A percentile compares a stretch with the other conserved stretches of the same genome.
These are phyloP conservation scores for Lachnellula arida DNA, from an alignment of 2,329 filamentous ascomycete genomes.

Conservation along the genomic window DNA sequence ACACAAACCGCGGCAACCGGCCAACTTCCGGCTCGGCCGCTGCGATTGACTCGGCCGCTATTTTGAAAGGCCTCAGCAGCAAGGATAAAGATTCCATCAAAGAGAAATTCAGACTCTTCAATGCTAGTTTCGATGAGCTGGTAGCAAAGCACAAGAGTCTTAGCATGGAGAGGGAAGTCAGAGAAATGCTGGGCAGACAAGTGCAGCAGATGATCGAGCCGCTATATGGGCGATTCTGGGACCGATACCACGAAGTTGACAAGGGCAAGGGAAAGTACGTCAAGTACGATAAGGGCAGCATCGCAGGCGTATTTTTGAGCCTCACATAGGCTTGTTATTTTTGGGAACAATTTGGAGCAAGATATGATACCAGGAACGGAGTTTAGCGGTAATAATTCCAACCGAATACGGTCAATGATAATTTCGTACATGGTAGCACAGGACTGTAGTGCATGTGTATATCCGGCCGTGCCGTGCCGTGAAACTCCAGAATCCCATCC, in stretches of 20 bases:
- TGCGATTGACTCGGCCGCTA: slow-evolving; percentile 67
- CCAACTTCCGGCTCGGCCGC: slow-evolving; percentile 66
- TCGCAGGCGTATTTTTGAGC: slow-evolving; percentile 55
- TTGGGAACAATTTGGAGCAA: slow-evolving; percentile 13
- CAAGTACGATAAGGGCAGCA: slow-evolving; percentile 86
- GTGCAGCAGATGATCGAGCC: slow-evolving; percentile 91
- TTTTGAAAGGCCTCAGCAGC: slow-evolving; percentile 76
- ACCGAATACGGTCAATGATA: neutral
- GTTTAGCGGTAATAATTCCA: neutral
- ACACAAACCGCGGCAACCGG: slow-evolving; percentile 69
- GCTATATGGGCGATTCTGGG: slow-evolving; percentile 92
- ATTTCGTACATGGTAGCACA: neutral
- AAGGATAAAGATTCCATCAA: slow-evolving; percentile 98
- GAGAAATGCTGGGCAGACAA: slow-evolving; percentile 72
- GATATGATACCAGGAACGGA: slow-evolving; percentile 8
- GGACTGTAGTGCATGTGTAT: neutral
- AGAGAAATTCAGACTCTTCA: slow-evolving; percentile 91
- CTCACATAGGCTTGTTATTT: slow-evolving; percentile 6
- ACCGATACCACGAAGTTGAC: slow-evolving; percentile 94
- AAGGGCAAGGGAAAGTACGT: slow-evolving; percentile 98
- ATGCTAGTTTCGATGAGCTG: slow-evolving; percentile 83
- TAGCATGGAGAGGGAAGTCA: slow-evolving; percentile 87
- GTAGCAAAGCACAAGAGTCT: slow-evolving; percentile 76
- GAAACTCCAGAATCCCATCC: neutral
- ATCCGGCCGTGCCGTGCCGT: neutral